Evolutionary conservation across 805 yeast genomes (phyloP).

Genomic region (Debaryomyces tyrocola): DNA sequence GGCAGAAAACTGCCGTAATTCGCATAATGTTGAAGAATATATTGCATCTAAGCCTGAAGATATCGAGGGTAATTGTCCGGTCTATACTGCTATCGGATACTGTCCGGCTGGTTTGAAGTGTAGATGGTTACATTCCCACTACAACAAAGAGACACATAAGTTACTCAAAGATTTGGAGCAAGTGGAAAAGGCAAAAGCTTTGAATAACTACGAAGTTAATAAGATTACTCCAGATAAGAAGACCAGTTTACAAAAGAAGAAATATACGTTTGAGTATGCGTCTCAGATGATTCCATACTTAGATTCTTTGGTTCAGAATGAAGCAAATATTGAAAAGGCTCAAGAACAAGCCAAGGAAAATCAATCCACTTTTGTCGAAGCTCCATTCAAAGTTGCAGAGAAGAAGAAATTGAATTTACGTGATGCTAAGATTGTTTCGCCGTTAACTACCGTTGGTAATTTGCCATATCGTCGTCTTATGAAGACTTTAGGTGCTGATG

Average conservation of each 20-base stretch:
- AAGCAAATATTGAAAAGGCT: slow-evolving; percentile 35
- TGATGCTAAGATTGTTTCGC: slow-evolving; percentile 85
- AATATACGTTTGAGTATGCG: slow-evolving; percentile 57
- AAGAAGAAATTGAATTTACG: slow-evolving; percentile 71
- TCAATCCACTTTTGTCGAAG: slow-evolving; percentile 62
- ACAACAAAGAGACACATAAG: slow-evolving; percentile 43
- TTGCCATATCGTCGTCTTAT: slow-evolving; percentile 91
- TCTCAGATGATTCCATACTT: slow-evolving; percentile 61
- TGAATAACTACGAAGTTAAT: slow-evolving; percentile 61
- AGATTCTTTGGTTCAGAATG: slow-evolving; percentile 56
- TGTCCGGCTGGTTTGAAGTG: slow-evolving; percentile 94
- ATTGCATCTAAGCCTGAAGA: slow-evolving; percentile 68
- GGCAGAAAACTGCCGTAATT: slow-evolving; percentile 67
- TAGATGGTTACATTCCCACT: slow-evolving; percentile 82
- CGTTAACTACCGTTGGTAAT: slow-evolving; percentile 96
- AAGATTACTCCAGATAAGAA: slow-evolving; percentile 50
- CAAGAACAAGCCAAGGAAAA: slow-evolving; percentile 33
- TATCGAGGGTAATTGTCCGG: slow-evolving; percentile 81
- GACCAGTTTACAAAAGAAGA: slow-evolving; percentile 56
- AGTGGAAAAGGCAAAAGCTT: slow-evolving; percentile 29
- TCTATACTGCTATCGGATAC: slow-evolving; percentile 73
- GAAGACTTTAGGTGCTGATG: slow-evolving; percentile 87
- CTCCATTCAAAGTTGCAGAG: slow-evolving; percentile 76
- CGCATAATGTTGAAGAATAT: slow-evolving; percentile 72
- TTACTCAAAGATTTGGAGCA: slow-evolving; percentile 45